A percentile compares a stretch with the other conserved stretches of the same genome.
phyloP scores from a whole-genome alignment of 352 stramenopile species.

The Phytophthora litchii region DNA sequence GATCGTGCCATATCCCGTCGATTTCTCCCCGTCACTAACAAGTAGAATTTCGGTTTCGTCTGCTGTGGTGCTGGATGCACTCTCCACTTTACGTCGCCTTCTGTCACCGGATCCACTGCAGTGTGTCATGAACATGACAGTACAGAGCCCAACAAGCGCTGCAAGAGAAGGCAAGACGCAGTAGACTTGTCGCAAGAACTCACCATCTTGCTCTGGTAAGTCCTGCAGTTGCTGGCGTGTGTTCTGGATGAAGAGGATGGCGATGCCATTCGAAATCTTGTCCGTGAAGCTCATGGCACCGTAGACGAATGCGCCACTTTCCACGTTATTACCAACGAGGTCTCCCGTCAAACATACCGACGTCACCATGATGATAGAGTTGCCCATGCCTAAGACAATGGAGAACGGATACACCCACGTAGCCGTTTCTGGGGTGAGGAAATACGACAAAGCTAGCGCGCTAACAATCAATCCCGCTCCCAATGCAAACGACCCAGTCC shows the following conservation, averaged over 20 bases:
- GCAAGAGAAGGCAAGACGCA: conserved; percentile 71
- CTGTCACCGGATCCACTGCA: conserved; percentile 44
- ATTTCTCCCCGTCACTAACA: conserved; percentile 20
- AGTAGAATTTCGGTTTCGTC: conserved; percentile 39
- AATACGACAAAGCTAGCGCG: conserved; percentile 58
- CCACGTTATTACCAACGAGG: conserved; percentile 80
- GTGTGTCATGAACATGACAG: conserved; percentile 80
- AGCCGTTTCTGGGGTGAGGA: conserved; percentile 61
- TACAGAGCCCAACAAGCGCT: conserved; percentile 58
- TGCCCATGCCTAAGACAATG: conserved; percentile 78
- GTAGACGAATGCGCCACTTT: conserved; percentile 88
- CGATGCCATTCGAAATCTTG: conserved; percentile 87
- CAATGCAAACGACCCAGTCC: conserved; percentile 70
- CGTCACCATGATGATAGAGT: conserved; percentile 90
- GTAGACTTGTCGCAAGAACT: conserved; percentile 79
- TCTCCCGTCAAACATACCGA: conserved; percentile 85
- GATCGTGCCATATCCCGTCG: conserved; percentile 25
- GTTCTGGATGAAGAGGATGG: conserved; percentile 85
- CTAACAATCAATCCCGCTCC: conserved; percentile 59
- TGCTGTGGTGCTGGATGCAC: conserved; percentile 27
- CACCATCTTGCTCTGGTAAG: conserved; percentile 56
- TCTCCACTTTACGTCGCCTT: conserved; percentile 28
- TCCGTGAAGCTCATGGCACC: conserved; percentile 89
- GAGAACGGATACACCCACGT: conserved; percentile 80
- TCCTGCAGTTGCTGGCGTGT: conserved; percentile 72